A percentile compares a stretch with the other conserved stretches of the same genome.
These are phyloP conservation scores for Phytophthora vignae DNA, from an alignment of 352 stramenopile genomes.

Conservation along the genomic window DNA sequence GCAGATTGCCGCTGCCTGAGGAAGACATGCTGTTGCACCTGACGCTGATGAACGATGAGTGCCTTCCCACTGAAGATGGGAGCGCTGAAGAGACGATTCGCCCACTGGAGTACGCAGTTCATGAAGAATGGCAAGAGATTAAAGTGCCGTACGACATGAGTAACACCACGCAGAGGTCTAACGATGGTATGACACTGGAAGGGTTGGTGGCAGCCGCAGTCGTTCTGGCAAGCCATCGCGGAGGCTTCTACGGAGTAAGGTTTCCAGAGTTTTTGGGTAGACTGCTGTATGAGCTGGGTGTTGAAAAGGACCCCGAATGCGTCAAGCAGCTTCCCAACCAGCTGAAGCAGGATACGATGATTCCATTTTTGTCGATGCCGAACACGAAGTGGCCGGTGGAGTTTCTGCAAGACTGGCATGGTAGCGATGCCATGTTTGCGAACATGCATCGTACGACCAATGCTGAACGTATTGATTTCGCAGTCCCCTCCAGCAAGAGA, in stretches of 20 bases:
- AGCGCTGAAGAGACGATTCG: background rate
- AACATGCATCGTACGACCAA: background rate
- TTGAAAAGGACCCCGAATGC: background rate
- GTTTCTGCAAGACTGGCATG: background rate
- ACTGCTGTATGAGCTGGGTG: constrained; percentile 2
- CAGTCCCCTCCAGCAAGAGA: background rate
- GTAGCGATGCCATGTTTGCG: constrained; percentile 3
- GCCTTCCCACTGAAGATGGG: background rate
- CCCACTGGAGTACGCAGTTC: background rate
- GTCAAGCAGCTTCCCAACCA: background rate
- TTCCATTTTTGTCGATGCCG: background rate
- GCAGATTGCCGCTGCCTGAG: too few relatives aligned
- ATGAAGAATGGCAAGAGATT: background rate
- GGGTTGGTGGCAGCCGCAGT: background rate
- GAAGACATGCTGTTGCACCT: too few relatives aligned
- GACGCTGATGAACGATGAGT: background rate
- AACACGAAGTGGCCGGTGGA: constrained; percentile 1
- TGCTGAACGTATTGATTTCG: background rate
- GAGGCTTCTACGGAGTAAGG: background rate
- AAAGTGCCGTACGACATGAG: background rate
- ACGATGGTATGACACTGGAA: background rate
- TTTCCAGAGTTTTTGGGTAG: background rate
- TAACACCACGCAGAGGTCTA: background rate
- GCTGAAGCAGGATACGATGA: background rate
- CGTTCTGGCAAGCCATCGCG: background rate